Conservation (phyloP, 2,329 filamentous ascomycete species). For the Talaromyces sp. region DNA sequence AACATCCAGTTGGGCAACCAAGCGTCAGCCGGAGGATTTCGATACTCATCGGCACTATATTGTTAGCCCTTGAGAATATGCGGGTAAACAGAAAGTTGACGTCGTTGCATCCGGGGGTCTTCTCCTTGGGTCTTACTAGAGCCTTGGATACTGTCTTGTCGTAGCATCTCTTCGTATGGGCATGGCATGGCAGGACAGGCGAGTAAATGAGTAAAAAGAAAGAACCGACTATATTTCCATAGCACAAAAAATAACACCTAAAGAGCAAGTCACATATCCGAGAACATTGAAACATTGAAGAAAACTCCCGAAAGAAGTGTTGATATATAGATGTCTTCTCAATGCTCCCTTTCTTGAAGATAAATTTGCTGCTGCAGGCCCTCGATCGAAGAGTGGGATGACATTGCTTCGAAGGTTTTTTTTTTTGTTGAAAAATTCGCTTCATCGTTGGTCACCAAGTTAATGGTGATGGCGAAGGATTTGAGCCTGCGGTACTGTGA, state of each 20-base stretch:
- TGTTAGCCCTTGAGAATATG: too few species aligned
- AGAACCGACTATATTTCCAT: neutral
- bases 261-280: neutral
- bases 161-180: too few species aligned
- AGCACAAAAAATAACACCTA: neutral
- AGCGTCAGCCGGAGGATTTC: too few species aligned
- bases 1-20: too few species aligned
- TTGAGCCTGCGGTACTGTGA: constrained; percentile 8
- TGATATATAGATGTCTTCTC: neutral
- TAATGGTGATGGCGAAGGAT: neutral
- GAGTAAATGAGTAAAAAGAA: neutral
- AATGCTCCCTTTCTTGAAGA: neutral
- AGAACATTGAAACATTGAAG: neutral
- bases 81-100: too few species aligned
- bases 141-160: neutral
- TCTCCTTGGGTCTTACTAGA: neutral
- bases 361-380: constrained; percentile 1
- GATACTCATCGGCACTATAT: too few species aligned
- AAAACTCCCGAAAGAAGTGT: neutral
- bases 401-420: neutral
- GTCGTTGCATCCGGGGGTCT: too few species aligned
- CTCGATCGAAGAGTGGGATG: neutral
- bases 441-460: neutral
- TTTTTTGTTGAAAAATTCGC: neutral
- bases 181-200: neutral